These are phyloP conservation scores for Saturnispora besseyi DNA, from an alignment of 805 yeast genomes.

Conservation along the genomic window DNA sequence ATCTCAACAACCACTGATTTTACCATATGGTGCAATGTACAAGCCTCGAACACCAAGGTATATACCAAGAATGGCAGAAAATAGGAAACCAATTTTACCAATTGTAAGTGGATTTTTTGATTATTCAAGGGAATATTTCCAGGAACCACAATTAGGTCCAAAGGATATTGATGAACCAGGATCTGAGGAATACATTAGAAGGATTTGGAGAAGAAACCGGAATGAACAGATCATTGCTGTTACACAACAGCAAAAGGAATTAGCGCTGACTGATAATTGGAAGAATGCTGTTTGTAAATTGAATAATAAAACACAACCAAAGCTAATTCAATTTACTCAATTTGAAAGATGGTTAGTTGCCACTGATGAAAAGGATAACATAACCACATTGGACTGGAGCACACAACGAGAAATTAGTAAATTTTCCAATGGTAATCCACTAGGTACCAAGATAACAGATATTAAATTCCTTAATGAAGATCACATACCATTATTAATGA, in stretches of 20 bases:
- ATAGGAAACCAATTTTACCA: slow-evolving; percentile 40
- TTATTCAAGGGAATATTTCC: slow-evolving; percentile 82
- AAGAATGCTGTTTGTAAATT: slow-evolving; percentile 47
- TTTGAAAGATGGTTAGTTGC: slow-evolving; percentile 78
- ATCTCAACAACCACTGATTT: slow-evolving; percentile 21
- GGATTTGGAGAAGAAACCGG: slow-evolving; percentile 84
- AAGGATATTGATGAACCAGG: slow-evolving; percentile 88
- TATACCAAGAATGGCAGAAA: slow-evolving; percentile 22
- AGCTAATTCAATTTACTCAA: slow-evolving; percentile 71
- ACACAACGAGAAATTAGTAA: slow-evolving; percentile 46
- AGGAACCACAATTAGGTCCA: slow-evolving; percentile 88
- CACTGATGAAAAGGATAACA: slow-evolving; percentile 74
- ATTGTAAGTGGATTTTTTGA: slow-evolving; percentile 57
- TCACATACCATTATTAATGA: slow-evolving; percentile 71
- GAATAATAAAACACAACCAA: slow-evolving; percentile 74
- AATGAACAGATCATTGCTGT: slow-evolving; percentile 80
- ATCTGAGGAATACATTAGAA: slow-evolving; percentile 68
- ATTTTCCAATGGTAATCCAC: slow-evolving; percentile 78
- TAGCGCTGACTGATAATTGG: slow-evolving; percentile 86
- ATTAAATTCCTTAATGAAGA: slow-evolving; percentile 84
- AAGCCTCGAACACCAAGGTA: slow-evolving; percentile 54
- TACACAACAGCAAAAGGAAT: slow-evolving; percentile 82
- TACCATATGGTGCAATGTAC: slow-evolving; percentile 35
- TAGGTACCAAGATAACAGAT: slow-evolving; percentile 84
- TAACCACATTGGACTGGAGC: slow-evolving; percentile 87